Conservation (phyloP, 352 stramenopile species). For the Phytopythium cucurbitacearum region DNA sequence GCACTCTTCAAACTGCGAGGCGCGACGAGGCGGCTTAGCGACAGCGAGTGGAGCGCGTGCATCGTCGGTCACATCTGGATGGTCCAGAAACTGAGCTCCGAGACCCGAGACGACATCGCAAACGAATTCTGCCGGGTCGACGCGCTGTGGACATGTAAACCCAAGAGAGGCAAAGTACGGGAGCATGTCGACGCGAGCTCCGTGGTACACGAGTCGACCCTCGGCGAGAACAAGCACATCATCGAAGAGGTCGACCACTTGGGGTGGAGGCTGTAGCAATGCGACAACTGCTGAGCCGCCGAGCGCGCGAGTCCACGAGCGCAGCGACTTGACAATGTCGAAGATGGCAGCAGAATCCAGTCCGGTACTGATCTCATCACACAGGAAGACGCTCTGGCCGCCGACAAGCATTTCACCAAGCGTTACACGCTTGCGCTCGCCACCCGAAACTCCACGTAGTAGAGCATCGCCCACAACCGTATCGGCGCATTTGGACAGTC, state of each 20-base stretch:
- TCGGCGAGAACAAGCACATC: conserved; percentile 88
- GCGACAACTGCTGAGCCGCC: conserved; percentile 21
- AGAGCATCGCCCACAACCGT: conserved; percentile 83
- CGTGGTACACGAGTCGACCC: conserved; percentile 88
- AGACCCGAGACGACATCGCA: conserved; percentile 21
- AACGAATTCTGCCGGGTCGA: conserved; percentile 23
- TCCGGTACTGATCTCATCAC: conserved; percentile 57
- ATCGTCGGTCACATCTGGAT: not conserved
- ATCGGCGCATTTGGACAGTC: conserved; percentile 69
- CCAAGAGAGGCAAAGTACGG: conserved; percentile 74
- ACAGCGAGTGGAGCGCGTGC: not conserved
- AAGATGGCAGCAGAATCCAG: conserved; percentile 29
- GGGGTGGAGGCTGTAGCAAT: conserved; percentile 41
- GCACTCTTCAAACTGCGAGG: conserved; percentile 13
- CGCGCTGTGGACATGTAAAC: conserved; percentile 32
- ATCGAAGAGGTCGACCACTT: conserved; percentile 92
- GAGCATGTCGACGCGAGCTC: conserved; percentile 38
- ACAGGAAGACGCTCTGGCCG: conserved; percentile 43
- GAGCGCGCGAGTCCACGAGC: conserved; percentile 20
- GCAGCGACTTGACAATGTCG: conserved; percentile 41
- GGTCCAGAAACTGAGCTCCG: conserved; percentile 9
- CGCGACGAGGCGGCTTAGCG: conserved; percentile 8
- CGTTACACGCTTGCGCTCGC: conserved; percentile 74
- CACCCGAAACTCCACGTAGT: conserved; percentile 85
- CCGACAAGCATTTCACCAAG: conserved; percentile 49